Conservation (phyloP, 2,329 filamentous ascomycete species). For the Colletotrichum limetticola region DNA sequence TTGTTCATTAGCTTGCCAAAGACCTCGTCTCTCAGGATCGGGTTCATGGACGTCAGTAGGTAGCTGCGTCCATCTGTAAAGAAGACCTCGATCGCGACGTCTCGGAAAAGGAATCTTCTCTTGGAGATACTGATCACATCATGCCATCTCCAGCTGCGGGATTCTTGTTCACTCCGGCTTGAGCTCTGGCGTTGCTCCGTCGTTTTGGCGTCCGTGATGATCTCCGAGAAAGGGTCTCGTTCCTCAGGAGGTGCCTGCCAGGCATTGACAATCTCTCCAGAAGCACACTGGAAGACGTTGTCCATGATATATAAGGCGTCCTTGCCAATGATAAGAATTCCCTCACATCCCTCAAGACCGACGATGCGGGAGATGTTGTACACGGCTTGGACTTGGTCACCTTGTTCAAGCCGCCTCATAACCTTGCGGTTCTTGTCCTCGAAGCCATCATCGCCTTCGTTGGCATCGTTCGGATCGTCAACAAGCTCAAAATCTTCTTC, state of each 20-base stretch:
- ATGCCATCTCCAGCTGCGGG: constrained; percentile 91
- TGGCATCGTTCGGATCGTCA: constrained; percentile 87
- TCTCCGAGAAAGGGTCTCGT: constrained; percentile 93
- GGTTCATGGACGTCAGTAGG: constrained; percentile 84
- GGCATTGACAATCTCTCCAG: constrained; percentile 96
- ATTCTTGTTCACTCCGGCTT: constrained; percentile 77
- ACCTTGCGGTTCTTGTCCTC: constrained; percentile 99
- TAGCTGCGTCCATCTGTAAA: constrained; percentile 98
- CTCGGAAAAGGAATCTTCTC: constrained; percentile 91
- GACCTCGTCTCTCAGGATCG: constrained; percentile 80
- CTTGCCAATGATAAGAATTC: constrained; percentile 92
- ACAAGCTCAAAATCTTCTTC: constrained; percentile 98
- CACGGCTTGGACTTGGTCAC: constrained; percentile 91
- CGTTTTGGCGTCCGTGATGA: constrained; percentile 80
- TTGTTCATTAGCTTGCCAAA: constrained; percentile 80
- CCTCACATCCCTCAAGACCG: constrained; percentile 92
- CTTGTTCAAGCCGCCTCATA: constrained; percentile 90
- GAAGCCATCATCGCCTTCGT: constrained; percentile 79
- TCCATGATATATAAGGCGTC: constrained; percentile 94
- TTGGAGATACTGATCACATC: constrained; percentile 97
- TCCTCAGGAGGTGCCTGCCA: constrained; percentile 94
- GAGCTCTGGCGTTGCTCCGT: constrained; percentile 70
- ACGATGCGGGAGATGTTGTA: constrained; percentile 96
- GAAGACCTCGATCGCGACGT: constrained; percentile 97
- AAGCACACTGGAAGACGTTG: constrained; percentile 93